Evolutionary conservation across 1,284 basidiomycete genomes (phyloP), one percentile per base, ranked within the genome.

Genomic region (Boletus holoroseus): DNA sequence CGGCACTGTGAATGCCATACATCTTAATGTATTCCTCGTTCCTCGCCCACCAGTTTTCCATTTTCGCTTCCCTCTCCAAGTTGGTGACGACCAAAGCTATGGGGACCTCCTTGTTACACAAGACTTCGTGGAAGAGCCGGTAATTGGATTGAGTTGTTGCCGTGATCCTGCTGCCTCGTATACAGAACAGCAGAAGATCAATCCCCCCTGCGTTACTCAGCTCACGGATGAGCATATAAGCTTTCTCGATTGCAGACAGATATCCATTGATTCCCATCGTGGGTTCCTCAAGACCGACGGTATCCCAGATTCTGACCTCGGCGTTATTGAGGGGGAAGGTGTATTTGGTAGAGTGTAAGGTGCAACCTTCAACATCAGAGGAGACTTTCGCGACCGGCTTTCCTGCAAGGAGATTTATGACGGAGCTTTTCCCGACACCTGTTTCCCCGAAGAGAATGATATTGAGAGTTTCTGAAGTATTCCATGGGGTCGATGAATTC

Each of bases 221-320:
- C 5, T 58, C 61, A 9, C 53, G 55, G 44, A 76, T 56, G 49
- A 75, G 68, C 1, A 52, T 18, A 49, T 66, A 64, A 0, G 73
- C 67, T 11, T 70, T 61, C 31, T 63, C 61, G 48, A 75, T 62
- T 5, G 72, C 70, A 3, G 60, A 24, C 43, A 63, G 39, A 52
- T 66, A 55, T 49, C 64, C 43, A 47, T 63, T 53, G 59, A 70
- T 22, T 1, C 58, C 35, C 58, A 65, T 44, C 18, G 58, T 62
- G 27, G 68, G 68, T 48, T 76, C 73, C 39, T 73, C 61, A 8
- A 75, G 67, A 26, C 74, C 74, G 6, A 67, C 64, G 15, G 73
- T 74, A 47, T 73, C 73, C 56, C 66, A 74, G 20, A 74, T 54
- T 15, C 44, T 47, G 51, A 60, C 41, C 4, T 53, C 31, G 11